phyloP scores from a whole-genome alignment of 208 protist genomes.

The Wallacemonas collosoma region DNA sequence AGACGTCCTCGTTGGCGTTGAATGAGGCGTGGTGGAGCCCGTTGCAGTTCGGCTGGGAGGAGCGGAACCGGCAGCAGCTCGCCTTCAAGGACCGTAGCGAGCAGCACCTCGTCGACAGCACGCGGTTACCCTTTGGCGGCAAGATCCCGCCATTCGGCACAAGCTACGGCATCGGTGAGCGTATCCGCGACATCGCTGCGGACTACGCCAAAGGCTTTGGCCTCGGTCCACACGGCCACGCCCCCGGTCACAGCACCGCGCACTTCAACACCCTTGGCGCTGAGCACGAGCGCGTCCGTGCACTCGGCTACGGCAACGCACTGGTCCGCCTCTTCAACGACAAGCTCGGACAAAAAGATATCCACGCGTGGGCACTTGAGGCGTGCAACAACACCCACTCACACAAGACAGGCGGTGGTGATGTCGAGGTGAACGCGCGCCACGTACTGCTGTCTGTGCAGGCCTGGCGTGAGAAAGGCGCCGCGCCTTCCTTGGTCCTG shows the following conservation, averaged over 20 bases:
- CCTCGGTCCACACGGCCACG: constrained; percentile 78
- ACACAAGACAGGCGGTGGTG: constrained; percentile 25
- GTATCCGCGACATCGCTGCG: constrained; percentile 74
- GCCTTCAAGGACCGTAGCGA: constrained; percentile 67
- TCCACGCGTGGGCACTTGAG: constrained; percentile 68
- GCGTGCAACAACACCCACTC: constrained; percentile 24
- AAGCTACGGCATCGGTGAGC: constrained; percentile 85
- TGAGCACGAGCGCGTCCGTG: constrained; percentile 53
- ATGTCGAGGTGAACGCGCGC: constrained; percentile 52
- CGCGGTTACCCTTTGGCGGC: constrained; percentile 74
- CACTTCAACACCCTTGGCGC: constrained; percentile 64
- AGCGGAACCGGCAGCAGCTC: constrained; percentile 74
- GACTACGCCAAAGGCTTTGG: constrained; percentile 88
- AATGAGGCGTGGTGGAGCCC: constrained; percentile 88
- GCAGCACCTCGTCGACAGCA: constrained; percentile 66
- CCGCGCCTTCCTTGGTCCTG: constrained; percentile 67
- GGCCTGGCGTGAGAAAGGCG: constrained; percentile 81
- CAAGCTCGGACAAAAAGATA: constrained; percentile 66
- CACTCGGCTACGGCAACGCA: constrained; percentile 60
- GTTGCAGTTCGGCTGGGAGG: constrained; percentile 82
- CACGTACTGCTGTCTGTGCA: constrained; percentile 77
- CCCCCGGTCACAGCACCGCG: constrained; percentile 60
- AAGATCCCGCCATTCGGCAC: constrained; percentile 82
- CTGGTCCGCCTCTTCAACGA: constrained; percentile 85
- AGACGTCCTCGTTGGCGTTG: constrained; percentile 62